Evolutionary conservation across 1,284 basidiomycete species (phyloP), one percentile per base, ranked within the genome.

Genomic region (Cystobasidium pallidum): DNA sequence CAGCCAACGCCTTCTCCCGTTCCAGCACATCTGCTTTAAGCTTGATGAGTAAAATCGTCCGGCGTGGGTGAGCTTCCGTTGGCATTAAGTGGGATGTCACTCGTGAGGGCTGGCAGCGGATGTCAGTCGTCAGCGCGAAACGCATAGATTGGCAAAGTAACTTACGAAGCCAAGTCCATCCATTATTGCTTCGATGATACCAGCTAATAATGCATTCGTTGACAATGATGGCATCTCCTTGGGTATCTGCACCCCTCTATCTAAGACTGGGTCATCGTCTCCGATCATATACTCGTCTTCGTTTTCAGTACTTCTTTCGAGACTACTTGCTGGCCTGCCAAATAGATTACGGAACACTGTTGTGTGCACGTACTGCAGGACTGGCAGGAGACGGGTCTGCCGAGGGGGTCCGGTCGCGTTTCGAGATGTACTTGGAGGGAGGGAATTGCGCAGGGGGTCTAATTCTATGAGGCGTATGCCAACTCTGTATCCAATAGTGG

Each of bases 261-360:
- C 94, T 75, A 98, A 86, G 24, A 90, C 86, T 13, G 96, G 94
- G 79, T 93, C 89, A 80, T 99, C 98, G 84, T 96, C 91, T 73
- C 95, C 91, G 76, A 99, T 92, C 96, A 99, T 98, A 82, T 98
- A 99, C 84, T 99, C 95, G 80, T 98, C 94, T 34, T 90, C 88
- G 68, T 94, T 91, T 81, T 97, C 94, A 0, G 97, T 93, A 78
- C 91, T 94, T 82, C 92, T 90, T 82, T 99, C 94, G 59, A 99
- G 88, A 1, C 90, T 92, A 79, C 98, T 96, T 15, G 96, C 96
- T 3, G 91, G 85, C 80, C 89, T 91, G 1, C 93, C 94, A 79
- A 97, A 99, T 17, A 94, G 89, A 30, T 93, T 90, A 75, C 89
- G 88, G 90, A 95, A 99, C 28, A 99, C 88, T 76, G 94, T 90